These are phyloP conservation scores for Closterium sp. DNA, from an alignment of 139 green algal species.

Conservation along the genomic window DNA sequence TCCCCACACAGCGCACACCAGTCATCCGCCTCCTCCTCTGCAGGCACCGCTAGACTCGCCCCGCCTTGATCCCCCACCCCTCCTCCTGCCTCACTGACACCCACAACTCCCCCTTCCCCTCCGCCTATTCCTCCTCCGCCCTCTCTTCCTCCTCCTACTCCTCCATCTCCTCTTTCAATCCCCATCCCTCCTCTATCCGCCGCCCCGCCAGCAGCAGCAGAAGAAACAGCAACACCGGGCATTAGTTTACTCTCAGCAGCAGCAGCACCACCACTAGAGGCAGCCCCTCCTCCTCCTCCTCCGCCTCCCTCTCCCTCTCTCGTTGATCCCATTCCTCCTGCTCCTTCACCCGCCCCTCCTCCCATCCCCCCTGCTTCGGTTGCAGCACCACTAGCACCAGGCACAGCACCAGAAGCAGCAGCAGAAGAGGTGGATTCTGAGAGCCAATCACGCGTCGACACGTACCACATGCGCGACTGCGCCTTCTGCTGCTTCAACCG, in stretches of 20 bases:
- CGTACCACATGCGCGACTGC: constrained; percentile 37
- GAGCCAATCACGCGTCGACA: constrained; percentile 28
- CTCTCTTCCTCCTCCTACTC: neutral
- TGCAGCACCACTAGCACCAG: neutral
- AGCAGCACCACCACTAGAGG: neutral
- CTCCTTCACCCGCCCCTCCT: neutral
- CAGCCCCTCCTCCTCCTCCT: neutral
- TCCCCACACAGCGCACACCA: constrained; percentile 66
- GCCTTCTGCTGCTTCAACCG: constrained; percentile 26
- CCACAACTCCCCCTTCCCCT: neutral
- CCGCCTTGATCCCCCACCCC: constrained; percentile 3
- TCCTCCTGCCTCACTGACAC: neutral
- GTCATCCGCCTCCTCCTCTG: constrained; percentile 41
- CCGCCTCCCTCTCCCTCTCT: neutral
- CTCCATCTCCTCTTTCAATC: neutral
- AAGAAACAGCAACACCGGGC: neutral
- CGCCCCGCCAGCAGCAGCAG: neutral
- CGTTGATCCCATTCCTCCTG: neutral
- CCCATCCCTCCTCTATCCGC: neutral
- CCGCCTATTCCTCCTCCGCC: neutral
- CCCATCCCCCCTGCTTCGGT: neutral
- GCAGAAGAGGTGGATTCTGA: neutral
- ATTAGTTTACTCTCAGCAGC: neutral
- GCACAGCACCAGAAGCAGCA: neutral
- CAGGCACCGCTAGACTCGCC: constrained; percentile 9